Base-by-base conservation (phyloP, 768 basidiomycete species). In the Kwoniella heveanensis region DNA sequence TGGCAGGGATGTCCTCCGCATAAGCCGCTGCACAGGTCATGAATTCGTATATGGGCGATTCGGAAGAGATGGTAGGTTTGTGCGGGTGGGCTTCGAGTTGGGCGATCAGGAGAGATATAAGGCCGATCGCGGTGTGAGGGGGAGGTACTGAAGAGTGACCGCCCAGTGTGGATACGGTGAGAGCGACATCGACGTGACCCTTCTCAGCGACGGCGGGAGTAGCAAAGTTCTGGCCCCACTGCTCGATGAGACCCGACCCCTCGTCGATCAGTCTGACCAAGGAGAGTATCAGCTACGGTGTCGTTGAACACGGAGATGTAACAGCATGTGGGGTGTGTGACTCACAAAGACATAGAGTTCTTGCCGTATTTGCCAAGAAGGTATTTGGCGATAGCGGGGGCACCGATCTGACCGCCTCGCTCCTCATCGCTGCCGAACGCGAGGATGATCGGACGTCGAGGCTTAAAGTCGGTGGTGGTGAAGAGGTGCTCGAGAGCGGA, bases 121-220 rank as follows among this genome's bases (percentile, higher is more conserved):
- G 87, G 10, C 91, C 91, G 56, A 93, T 70, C 86, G 88, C 73
- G 1, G 91, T 94, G 68, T 95, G 91, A 1, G 80, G 73, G 19
- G 89, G 90, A 25, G 92, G 92, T 19, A 92, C 81, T 66, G 88
- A 89, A 0, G 91, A 92, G 78, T 94, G 93, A 0, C 92, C 92
- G 2, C 92, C 92, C 0, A 87, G 83, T 0, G 72, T 78, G 49
- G 72, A 68, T 10, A 76, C 68, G 26, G 57, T 61, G 25, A 75
- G 30, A 27, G 64, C 64, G 24, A 69, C 55, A 39, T 72, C 37
- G 60, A 57, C 66, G 49, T 66, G 58, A 9, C 73, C 77, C 64
- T 81, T 81, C 61, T 80, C 81, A 2, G 76, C 80, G 24, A 78
- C 69, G 0, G 70, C 79, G 17, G 79, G 69, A n/a, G 65, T 54